These are phyloP conservation scores for Taxillus chinensis DNA, from an alignment of 164 flowering plant genomes.

Conservation along the genomic window DNA sequence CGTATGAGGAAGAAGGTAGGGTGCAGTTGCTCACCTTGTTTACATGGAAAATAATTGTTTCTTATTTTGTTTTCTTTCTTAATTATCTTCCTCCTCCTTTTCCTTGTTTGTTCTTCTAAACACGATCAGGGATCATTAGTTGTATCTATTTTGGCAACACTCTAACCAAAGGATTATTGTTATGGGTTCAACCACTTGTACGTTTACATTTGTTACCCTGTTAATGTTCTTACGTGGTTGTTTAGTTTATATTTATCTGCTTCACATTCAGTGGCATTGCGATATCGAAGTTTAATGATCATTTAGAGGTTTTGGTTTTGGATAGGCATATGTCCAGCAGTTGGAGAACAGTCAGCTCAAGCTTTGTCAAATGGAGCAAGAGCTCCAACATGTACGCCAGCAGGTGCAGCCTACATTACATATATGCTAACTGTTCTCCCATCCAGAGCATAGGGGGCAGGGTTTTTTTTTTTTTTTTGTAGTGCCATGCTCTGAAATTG, in stretches of 20 bases:
- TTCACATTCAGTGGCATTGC: not conserved
- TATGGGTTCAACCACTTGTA: no score
- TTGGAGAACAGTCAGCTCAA: constrained; percentile 60
- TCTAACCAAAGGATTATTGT: no score
- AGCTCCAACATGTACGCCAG: constrained; percentile 66
- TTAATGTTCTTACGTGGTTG: no score
- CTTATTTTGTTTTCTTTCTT: no score
- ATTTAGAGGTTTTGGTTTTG: constrained; percentile 22
- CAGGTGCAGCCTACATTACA: constrained; percentile 35
- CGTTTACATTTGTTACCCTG: no score
- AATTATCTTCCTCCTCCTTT: not conserved
- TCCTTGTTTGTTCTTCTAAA: not conserved
- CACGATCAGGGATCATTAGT: no score
- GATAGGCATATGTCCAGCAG: constrained; percentile 89
- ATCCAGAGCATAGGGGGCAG: no score
- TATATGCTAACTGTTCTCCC: no score
- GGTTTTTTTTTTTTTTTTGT: no score
- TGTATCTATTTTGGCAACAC: no score
- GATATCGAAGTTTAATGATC: constrained; percentile 4
- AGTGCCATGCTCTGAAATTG: no score
- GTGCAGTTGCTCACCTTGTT: constrained; percentile 3
- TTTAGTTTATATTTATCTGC: not conserved
- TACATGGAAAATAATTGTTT: not conserved
- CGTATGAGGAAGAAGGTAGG: constrained; percentile 68
- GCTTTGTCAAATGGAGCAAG: constrained; percentile 76